Evolutionary conservation across 2,329 filamentous ascomycete genomes (phyloP).

Genomic region (Moelleriella libera): DNA sequence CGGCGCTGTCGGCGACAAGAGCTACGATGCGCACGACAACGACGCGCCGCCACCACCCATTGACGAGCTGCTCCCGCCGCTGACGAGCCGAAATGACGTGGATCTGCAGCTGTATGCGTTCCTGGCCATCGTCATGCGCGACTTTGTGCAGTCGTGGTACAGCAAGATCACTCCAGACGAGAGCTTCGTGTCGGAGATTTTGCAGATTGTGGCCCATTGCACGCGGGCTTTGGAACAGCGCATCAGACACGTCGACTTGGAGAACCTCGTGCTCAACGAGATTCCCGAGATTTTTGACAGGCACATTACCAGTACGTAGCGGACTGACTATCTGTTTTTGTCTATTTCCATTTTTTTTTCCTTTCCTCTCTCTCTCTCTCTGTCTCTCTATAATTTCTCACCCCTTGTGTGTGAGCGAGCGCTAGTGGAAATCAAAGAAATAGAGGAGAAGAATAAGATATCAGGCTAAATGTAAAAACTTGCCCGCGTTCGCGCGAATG

Average conservation of each 20-base stretch:
- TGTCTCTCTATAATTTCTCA: too few relatives aligned
- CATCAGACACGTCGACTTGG: slow-evolving; percentile 67
- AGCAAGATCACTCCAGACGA: slow-evolving; percentile 82
- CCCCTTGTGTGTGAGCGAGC: too few relatives aligned
- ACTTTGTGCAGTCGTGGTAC: slow-evolving; percentile 92
- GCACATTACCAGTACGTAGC: slow-evolving; percentile 56
- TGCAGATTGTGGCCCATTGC: slow-evolving; percentile 85
- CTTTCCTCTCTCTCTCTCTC: too few relatives aligned
- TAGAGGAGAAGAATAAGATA: too few relatives aligned
- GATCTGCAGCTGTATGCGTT: slow-evolving; percentile 89
- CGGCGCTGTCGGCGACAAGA: slow-evolving; percentile 30
- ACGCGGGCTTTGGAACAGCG: slow-evolving; percentile 80
- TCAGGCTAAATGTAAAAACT: background rate
- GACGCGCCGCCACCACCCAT: slow-evolving; percentile 33
- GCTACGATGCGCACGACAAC: slow-evolving; percentile 20
- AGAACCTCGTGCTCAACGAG: slow-evolving; percentile 74
- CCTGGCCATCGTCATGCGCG: slow-evolving; percentile 75
- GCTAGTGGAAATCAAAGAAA: too few relatives aligned
- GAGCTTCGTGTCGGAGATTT: slow-evolving; percentile 71
- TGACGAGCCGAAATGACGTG: slow-evolving; percentile 89
- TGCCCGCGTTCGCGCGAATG: background rate
- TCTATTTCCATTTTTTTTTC: background rate
- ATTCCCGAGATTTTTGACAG: slow-evolving; percentile 67
- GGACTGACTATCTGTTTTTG: too few relatives aligned
- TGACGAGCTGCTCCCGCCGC: slow-evolving; percentile 70